Percentiles rank a stretch among this genome's conserved stretches.
These are phyloP conservation scores for Bolboschoenus planiculmis DNA, from an alignment of 176 grass and related monocot genomes.

Conservation along the genomic window DNA sequence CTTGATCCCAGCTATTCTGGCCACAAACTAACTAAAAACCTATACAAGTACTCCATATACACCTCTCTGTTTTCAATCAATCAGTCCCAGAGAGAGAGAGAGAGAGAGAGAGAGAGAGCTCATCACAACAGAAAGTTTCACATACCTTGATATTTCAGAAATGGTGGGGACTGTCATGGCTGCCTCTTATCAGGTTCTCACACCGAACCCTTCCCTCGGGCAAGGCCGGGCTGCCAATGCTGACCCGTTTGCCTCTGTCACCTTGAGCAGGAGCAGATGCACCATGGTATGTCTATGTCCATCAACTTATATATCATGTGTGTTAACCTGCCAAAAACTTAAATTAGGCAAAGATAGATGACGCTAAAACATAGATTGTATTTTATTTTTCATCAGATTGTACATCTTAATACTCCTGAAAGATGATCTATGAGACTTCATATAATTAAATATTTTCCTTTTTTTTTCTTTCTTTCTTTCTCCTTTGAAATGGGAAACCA, in stretches of 20 bases:
- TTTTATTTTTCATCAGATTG: not conserved
- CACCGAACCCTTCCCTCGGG: conserved; percentile 54
- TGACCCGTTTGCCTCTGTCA: conserved; percentile 37
- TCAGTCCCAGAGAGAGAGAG: not conserved
- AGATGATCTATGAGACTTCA: not conserved
- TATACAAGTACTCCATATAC: conserved; percentile 52
- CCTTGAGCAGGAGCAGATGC: conserved; percentile 43
- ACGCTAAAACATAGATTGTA: not conserved
- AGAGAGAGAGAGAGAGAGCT: not conserved
- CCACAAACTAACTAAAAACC: conserved; percentile 8
- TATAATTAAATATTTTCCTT: not conserved
- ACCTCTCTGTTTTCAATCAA: conserved; percentile 3
- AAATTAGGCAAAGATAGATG: not conserved
- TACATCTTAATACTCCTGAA: not conserved
- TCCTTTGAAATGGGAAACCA: not conserved
- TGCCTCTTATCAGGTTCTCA: conserved; percentile 38
- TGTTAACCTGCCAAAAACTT: not conserved
- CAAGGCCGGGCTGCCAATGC: conserved; percentile 46
- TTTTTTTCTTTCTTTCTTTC: not conserved
- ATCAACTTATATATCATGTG: not conserved
- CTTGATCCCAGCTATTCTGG: not conserved
- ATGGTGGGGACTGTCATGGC: conserved; percentile 68
- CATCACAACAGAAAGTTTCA: not conserved
- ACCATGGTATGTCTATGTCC: conserved; percentile 64
- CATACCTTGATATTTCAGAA: not conserved